Conservation (phyloP, 768 basidiomycete species). For the Boletus rubroflammeus region DNA sequence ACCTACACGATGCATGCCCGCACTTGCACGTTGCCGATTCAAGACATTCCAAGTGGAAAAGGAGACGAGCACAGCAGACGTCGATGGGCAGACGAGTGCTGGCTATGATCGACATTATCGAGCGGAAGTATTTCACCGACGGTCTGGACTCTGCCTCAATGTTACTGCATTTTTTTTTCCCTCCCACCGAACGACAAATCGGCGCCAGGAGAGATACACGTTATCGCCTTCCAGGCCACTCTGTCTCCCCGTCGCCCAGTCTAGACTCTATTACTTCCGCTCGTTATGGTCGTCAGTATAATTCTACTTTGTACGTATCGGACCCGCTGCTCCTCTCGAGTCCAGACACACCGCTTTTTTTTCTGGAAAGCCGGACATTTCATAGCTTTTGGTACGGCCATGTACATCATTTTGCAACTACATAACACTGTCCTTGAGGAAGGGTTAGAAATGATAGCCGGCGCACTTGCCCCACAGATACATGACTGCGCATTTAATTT, state of each 20-base stretch:
- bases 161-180: conserved; percentile 13
- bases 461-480: neutral
- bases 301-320: neutral
- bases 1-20: neutral
- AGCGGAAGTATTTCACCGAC: conserved; percentile 17
- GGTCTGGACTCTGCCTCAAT: conserved; percentile 23
- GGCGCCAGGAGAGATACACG: conserved; percentile 23
- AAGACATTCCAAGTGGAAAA: neutral
- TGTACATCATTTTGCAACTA: too few relatives aligned
- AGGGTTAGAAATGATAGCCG: neutral
- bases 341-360: neutral
- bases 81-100: conserved; percentile 11
- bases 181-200: conserved; percentile 14
- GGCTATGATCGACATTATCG: conserved; percentile 25
- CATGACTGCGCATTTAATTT: too few relatives aligned
- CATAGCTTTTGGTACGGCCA: too few relatives aligned
- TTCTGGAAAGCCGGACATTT: too few relatives aligned
- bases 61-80: neutral
- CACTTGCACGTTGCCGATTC: neutral
- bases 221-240: conserved; percentile 13
- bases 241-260: conserved; percentile 7
- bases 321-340: neutral
- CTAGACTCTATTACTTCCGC: conserved; percentile 13
- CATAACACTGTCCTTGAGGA: too few relatives aligned
- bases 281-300: neutral